phyloP scores from a whole-genome alignment of 805 yeast genomes.

The Candida orba region DNA sequence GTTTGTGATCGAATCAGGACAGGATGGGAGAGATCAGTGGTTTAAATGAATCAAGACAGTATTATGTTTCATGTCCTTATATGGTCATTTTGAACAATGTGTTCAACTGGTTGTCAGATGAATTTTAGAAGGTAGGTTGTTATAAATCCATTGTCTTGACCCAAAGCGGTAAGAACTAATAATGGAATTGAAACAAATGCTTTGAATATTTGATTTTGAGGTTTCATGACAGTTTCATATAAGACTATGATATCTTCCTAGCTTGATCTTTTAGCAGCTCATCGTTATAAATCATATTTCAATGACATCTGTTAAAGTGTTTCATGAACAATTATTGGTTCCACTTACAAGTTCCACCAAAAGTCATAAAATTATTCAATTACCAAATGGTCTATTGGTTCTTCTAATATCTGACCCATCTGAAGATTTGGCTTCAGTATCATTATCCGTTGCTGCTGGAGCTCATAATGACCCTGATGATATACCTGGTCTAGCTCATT shows the following conservation, averaged over 20 bases:
- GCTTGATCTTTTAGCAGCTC: not conserved
- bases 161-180: conserved; percentile 5
- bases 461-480: conserved; percentile 69
- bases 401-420: conserved; percentile 72
- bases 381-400: conserved; percentile 64
- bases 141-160: conserved; percentile 7
- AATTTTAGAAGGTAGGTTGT: too few species aligned
- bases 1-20: too few species aligned
- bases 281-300: not conserved
- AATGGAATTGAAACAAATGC: not conserved
- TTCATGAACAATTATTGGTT: conserved; percentile 15
- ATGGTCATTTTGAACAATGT: too few species aligned
- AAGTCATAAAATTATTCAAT: conserved; percentile 36
- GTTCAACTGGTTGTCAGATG: too few species aligned
- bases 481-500: conserved; percentile 80
- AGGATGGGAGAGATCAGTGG: too few species aligned
- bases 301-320: conserved; percentile 11
- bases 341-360: conserved; percentile 34
- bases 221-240: not conserved
- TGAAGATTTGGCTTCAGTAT: conserved; percentile 55
- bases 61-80: too few species aligned
- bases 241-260: not conserved
- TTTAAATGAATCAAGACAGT: too few species aligned
- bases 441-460: conserved; percentile 74
- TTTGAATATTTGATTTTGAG: not conserved